These are phyloP conservation scores for Ustilago xerochloae DNA, from an alignment of 1,284 basidiomycete genomes.

Conservation along the genomic window DNA sequence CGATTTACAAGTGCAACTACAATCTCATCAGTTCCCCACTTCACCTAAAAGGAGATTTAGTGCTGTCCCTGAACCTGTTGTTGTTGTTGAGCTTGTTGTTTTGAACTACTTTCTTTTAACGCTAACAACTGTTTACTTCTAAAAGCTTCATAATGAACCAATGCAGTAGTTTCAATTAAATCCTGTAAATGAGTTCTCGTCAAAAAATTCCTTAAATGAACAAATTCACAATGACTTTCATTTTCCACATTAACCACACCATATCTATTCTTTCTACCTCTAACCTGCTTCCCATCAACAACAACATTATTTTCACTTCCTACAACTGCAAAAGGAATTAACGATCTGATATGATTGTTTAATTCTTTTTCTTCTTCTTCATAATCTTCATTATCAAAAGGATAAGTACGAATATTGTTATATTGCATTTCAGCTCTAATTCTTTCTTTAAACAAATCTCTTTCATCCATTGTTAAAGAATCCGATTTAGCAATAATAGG, in stretches of 20 bases:
- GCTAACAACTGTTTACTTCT: constrained; percentile 94
- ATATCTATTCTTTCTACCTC: constrained; percentile 96
- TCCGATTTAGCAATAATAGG: constrained; percentile 99
- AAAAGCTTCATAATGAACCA: constrained; percentile 99
- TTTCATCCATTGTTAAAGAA: constrained; percentile 90
- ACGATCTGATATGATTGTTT: constrained; percentile 89
- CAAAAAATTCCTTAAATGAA: constrained; percentile 95
- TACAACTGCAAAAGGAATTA: constrained; percentile 96
- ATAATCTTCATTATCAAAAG: constrained; percentile 95
- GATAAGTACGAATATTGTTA: constrained; percentile 93
- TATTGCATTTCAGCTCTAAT: constrained; percentile 92
- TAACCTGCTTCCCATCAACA: constrained; percentile 92
- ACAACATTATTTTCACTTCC: constrained; percentile 94
- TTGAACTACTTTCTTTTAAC: constrained; percentile 77
- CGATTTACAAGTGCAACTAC: no score
- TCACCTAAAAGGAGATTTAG: no score
- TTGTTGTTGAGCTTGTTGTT: constrained; percentile 53
- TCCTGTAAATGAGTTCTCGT: constrained; percentile 95
- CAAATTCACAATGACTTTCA: constrained; percentile 96
- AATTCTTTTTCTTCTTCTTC: constrained; percentile 89
- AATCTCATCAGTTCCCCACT: not conserved
- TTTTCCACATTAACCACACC: constrained; percentile 95
- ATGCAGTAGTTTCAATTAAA: constrained; percentile 96
- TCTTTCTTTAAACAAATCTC: constrained; percentile 91
- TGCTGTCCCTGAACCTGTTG: constrained; percentile 6